These are phyloP conservation scores for Hypomontagnella monticulosa DNA, from an alignment of 495 filamentous ascomycete species.

Conservation along the genomic window DNA sequence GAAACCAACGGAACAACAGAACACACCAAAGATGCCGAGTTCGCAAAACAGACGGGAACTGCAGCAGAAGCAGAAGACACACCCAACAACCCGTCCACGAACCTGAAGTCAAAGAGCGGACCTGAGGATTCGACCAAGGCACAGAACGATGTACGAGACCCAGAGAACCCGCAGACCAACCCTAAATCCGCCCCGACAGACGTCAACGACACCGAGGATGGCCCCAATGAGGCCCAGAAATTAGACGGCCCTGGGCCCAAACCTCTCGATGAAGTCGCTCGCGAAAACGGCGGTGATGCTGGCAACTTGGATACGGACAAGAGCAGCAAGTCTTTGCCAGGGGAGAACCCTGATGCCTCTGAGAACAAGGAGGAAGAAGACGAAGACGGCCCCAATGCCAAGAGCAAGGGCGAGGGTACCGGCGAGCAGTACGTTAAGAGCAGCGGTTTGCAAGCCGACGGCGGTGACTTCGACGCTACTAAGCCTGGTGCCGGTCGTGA, in stretches of 20 bases:
- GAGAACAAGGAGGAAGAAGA: conserved; percentile 30
- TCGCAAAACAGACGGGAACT: conserved; percentile 39
- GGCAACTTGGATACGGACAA: conserved; percentile 23
- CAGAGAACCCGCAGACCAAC: conserved; percentile 47
- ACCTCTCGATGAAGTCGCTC: conserved; percentile 52
- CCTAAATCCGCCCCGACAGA: conserved; percentile 41
- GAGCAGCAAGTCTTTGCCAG: conserved; percentile 2
- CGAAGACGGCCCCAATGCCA: conserved; percentile 46
- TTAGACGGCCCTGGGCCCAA: conserved; percentile 56
- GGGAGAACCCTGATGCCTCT: not conserved
- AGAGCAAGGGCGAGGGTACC: conserved; percentile 56
- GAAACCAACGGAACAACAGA: conserved; percentile 22
- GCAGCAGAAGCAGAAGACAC: conserved; percentile 28
- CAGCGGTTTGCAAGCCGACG: conserved; percentile 61
- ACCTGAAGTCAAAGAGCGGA: conserved; percentile 28
- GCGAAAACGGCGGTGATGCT: conserved; percentile 55
- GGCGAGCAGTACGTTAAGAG: conserved; percentile 65
- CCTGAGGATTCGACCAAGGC: conserved; percentile 47
- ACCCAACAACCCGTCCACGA: conserved; percentile 40
- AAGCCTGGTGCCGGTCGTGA: conserved; percentile 70
- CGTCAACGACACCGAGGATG: conserved; percentile 46
- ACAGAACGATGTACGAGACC: conserved; percentile 51
- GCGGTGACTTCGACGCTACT: conserved; percentile 68
- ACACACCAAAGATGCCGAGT: conserved; percentile 27
- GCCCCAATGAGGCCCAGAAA: conserved; percentile 43